A percentile compares a stretch with the other conserved stretches of the same genome.
phyloP scores from a whole-genome alignment of 2,329 filamentous ascomycete genomes.

The Penicillium sp. region DNA sequence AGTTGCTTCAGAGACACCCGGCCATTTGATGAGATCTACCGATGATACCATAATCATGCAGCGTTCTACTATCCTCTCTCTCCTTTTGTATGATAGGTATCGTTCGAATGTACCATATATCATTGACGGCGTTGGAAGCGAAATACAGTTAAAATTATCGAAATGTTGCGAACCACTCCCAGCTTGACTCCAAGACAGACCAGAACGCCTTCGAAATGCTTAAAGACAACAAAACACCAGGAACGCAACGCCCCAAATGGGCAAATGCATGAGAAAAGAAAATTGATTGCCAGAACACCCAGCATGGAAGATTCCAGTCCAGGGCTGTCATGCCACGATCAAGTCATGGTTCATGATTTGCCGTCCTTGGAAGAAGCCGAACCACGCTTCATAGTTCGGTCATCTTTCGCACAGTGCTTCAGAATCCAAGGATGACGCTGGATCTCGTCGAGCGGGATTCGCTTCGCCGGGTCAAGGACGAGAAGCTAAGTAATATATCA shows the following conservation, averaged over 20 bases:
- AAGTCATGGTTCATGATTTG: slow-evolving; percentile 25
- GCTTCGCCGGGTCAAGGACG: slow-evolving; percentile 88
- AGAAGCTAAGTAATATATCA: slow-evolving; percentile 58
- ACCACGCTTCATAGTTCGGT: slow-evolving; percentile 43
- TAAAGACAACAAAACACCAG: slow-evolving; percentile 6
- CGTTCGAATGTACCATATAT: slow-evolving; percentile 25
- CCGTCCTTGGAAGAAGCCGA: slow-evolving; percentile 38
- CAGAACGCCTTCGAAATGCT: slow-evolving; percentile 17
- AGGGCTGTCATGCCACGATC: slow-evolving; percentile 6
- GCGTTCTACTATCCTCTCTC: slow-evolving; percentile 5
- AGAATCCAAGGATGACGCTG: slow-evolving; percentile 92
- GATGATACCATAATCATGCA: slow-evolving; percentile 41
- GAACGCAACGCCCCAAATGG: slow-evolving; percentile 22
- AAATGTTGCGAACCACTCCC: slow-evolving; percentile 1
- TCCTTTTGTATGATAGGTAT: slow-evolving; percentile 21
- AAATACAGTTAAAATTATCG: slow-evolving; percentile 19
- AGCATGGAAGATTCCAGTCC: slow-evolving; percentile 14
- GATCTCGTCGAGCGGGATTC: slow-evolving; percentile 84
- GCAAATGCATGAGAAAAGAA: slow-evolving; percentile 10
- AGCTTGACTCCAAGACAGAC: slow-evolving; percentile 12
- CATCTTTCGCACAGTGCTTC: slow-evolving; percentile 74
- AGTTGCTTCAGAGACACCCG: slow-evolving; percentile 92
- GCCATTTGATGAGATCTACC: slow-evolving; percentile 95
- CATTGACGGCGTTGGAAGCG: slow-evolving; percentile 14
- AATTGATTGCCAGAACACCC: slow-evolving; percentile 20